phyloP scores from a whole-genome alignment of 75 land plant species.

The Adiantum capillusveneris region DNA sequence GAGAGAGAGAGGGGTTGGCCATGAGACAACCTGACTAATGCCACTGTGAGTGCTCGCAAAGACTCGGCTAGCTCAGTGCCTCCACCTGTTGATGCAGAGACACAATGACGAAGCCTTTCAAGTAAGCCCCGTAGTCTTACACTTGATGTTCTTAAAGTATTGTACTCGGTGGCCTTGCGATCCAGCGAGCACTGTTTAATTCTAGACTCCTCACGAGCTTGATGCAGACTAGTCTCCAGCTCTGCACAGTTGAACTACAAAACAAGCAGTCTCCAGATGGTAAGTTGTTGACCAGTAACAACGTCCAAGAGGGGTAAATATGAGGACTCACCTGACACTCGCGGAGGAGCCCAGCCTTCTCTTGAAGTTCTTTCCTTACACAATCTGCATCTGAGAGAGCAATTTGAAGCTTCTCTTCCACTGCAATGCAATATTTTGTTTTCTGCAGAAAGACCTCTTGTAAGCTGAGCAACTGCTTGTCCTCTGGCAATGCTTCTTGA shows the following conservation, averaged over 20 bases:
- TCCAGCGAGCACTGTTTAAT: constrained; percentile 91
- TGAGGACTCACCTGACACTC: constrained; percentile 73
- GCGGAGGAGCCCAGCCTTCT: constrained; percentile 62
- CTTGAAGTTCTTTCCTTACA: constrained; percentile 60
- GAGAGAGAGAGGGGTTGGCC: too few species aligned
- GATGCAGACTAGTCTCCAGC: constrained; percentile 86
- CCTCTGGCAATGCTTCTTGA: constrained; percentile 12
- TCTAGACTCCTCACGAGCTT: constrained; percentile 93
- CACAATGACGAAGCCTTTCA: constrained; percentile 72
- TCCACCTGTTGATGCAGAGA: constrained; percentile 40
- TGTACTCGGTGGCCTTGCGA: constrained; percentile 81
- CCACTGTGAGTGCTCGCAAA: constrained; percentile 55
- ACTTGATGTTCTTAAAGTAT: constrained; percentile 72
- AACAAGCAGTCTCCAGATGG: too few species aligned
- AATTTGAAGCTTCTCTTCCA: constrained; percentile 43
- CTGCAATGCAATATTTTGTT: constrained; percentile 33
- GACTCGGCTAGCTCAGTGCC: constrained; percentile 63
- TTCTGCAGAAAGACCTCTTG: constrained; percentile 49
- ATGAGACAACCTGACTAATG: constrained; percentile 83
- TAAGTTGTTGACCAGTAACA: too few species aligned
- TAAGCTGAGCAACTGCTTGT: constrained; percentile 35
- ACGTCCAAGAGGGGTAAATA: too few species aligned
- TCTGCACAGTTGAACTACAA: constrained; percentile 97
- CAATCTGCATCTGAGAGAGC: constrained; percentile 49
- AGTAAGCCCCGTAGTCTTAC: constrained; percentile 69